phyloP scores from a whole-genome alignment of 257 asterid species.

The Solanum rostratum region DNA sequence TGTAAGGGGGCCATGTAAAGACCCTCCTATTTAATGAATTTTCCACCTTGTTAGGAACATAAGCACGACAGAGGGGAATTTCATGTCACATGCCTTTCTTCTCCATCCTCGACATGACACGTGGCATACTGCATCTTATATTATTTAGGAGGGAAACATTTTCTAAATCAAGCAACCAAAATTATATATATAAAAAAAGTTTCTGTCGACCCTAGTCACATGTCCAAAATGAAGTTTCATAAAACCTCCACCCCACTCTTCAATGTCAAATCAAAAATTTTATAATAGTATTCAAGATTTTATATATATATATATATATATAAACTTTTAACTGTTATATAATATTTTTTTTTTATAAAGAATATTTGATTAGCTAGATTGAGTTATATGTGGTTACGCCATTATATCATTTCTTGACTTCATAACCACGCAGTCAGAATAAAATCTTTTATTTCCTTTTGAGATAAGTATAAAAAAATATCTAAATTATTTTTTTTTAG shows the following conservation, averaged over 20 bases:
- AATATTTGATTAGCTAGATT: no score
- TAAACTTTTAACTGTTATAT: no score
- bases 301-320: no score
- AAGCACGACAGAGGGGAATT: slow-evolving; percentile 49
- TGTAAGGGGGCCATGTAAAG: neutral
- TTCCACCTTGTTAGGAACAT: slow-evolving; percentile 50
- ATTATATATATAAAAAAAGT: slow-evolving; percentile 32
- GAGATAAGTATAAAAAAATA: no score
- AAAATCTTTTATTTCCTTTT: no score
- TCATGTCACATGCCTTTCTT: slow-evolving; percentile 56
- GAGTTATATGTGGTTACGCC: no score
- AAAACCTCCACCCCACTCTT: neutral
- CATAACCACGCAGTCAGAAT: no score
- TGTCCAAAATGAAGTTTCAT: neutral
- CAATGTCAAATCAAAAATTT: no score
- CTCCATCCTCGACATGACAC: slow-evolving; percentile 33
- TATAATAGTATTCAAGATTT: no score
- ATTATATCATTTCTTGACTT: no score
- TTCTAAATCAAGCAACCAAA: slow-evolving; percentile 30
- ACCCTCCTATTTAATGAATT: neutral
- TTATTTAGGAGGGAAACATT: slow-evolving; percentile 24
- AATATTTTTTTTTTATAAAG: no score
- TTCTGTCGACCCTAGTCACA: slow-evolving; percentile 44
- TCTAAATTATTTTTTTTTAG: no score
- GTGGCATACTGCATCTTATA: slow-evolving; percentile 22